A percentile compares a stretch with the other conserved stretches of the same genome.
phyloP scores from a whole-genome alignment of 495 filamentous ascomycete genomes.

The Xanthoparmelia taractica region DNA sequence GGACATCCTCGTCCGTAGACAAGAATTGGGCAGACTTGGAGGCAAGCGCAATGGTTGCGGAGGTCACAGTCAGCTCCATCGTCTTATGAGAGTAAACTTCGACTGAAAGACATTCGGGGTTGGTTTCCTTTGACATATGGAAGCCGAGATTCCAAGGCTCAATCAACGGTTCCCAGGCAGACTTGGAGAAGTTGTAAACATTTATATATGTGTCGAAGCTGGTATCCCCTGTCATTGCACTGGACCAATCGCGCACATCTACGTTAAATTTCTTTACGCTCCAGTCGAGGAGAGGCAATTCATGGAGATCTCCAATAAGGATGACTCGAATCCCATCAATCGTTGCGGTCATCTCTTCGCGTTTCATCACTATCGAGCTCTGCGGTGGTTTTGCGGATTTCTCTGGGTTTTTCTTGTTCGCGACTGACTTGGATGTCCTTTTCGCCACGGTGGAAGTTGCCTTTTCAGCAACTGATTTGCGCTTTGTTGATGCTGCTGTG shows the following conservation, averaged over 20 bases:
- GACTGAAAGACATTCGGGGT: constrained; percentile 68
- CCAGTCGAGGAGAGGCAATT: constrained; percentile 87
- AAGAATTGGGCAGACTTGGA: constrained; percentile 92
- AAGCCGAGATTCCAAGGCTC: constrained; percentile 95
- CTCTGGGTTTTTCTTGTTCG: constrained; percentile 28
- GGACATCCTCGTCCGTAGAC: constrained; percentile 79
- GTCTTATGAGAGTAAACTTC: constrained; percentile 82
- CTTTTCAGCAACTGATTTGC: constrained; percentile 58
- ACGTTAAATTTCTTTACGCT: constrained; percentile 85
- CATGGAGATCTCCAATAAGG: constrained; percentile 89
- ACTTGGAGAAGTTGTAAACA: constrained; percentile 98
- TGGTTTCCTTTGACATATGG: constrained; percentile 71
- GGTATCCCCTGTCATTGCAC: constrained; percentile 76
- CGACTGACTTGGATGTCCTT: constrained; percentile 37
- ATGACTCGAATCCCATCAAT: constrained; percentile 88
- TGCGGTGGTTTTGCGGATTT: constrained; percentile 26
- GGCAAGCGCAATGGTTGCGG: constrained; percentile 84
- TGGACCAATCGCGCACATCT: constrained; percentile 82
- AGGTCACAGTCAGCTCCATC: constrained; percentile 86
- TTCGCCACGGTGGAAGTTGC: constrained; percentile 52
- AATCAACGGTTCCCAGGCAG: constrained; percentile 92
- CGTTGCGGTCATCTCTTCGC: constrained; percentile 76
- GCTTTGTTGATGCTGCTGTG: constrained; percentile 41
- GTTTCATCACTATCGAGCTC: constrained; percentile 54
- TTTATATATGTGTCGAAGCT: constrained; percentile 89